Percentiles rank a stretch among this genome's conserved stretches.
Conservation (phyloP, 2,329 filamentous ascomycete genomes). For the Microdochium nivale region DNA sequence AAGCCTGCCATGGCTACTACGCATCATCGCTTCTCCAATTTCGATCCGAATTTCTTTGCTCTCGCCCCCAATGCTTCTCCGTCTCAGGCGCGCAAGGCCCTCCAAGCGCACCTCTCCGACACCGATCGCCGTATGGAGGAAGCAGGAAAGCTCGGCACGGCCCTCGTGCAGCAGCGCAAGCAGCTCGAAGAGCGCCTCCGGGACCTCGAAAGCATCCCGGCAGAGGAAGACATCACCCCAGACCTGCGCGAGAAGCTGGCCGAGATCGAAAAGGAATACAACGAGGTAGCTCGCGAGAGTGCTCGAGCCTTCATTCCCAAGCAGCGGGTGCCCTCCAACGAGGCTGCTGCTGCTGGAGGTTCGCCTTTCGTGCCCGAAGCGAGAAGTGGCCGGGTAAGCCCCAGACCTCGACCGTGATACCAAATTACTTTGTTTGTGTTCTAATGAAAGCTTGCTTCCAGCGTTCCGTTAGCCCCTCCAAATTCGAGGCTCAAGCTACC, state of each 20-base stretch:
- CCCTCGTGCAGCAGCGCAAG: conserved; percentile 78
- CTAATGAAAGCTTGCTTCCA: conserved; percentile 20
- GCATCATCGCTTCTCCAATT: conserved; percentile 69
- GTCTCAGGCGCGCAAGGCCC: conserved; percentile 75
- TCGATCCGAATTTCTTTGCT: conserved; percentile 73
- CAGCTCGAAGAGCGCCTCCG: conserved; percentile 73
- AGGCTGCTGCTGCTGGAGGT: conserved; percentile 33
- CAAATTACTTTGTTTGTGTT: neutral
- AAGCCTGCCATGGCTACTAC: conserved; percentile 30
- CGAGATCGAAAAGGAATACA: conserved; percentile 90
- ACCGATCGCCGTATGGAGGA: conserved; percentile 88
- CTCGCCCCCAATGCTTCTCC: conserved; percentile 72
- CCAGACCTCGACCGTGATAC: neutral
- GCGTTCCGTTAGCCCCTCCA: conserved; percentile 64
- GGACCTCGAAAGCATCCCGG: conserved; percentile 72
- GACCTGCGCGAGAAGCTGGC: conserved; percentile 76
- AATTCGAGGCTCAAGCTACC: conserved; percentile 76
- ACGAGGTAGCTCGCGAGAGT: conserved; percentile 84
- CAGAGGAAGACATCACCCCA: conserved; percentile 69
- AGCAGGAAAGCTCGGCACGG: conserved; percentile 74
- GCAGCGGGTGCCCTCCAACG: conserved; percentile 67
- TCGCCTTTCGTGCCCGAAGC: conserved; percentile 46
- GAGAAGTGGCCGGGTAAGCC: conserved; percentile 43
- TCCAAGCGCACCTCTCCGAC: conserved; percentile 87
- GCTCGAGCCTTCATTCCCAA: conserved; percentile 82